Percentiles rank a stretch among this genome's conserved stretches.
Conservation (phyloP, 1,284 basidiomycete genomes). For the Ustilago hordei region DNA sequence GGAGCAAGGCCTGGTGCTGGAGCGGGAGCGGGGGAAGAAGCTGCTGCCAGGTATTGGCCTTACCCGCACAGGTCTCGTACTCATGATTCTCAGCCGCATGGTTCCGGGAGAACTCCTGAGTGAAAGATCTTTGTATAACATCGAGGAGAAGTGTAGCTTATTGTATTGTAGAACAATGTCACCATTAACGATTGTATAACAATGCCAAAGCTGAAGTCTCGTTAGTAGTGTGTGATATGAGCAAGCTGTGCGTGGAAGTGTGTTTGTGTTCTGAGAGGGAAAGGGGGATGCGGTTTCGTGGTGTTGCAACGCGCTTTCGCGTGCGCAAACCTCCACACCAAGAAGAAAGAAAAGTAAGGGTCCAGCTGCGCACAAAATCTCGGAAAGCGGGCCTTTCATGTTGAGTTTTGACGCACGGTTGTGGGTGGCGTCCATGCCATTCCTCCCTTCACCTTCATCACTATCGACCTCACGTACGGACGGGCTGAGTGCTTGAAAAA, state of each 20-base stretch:
- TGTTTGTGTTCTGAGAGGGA: background rate
- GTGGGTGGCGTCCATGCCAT: background rate
- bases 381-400: background rate
- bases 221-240: background rate
- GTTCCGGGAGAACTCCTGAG: slow-evolving; percentile 16
- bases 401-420: background rate
- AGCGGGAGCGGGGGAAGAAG: slow-evolving; percentile 22
- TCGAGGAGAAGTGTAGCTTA: slow-evolving; percentile 1
- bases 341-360: slow-evolving; percentile 12
- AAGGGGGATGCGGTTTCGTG: background rate
- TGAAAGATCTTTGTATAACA: slow-evolving; percentile 4
- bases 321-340: slow-evolving; percentile 14
- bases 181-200: background rate
- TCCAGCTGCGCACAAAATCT: slow-evolving; percentile 13
- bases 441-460: slow-evolving; percentile 1
- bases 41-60: slow-evolving; percentile 29
- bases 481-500: background rate
- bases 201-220: background rate
- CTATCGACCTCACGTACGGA: too few species aligned
- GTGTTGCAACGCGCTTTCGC: background rate
- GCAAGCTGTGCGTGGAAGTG: background rate
- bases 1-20: slow-evolving; percentile 9
- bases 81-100: slow-evolving; percentile 17
- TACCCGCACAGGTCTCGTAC: slow-evolving; percentile 38
- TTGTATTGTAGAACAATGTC: slow-evolving; percentile 9